Evolutionary conservation across 176 grass and related monocot species (phyloP), one percentile per base, ranked within the genome.

Genomic region (Oryza nivara): DNA sequence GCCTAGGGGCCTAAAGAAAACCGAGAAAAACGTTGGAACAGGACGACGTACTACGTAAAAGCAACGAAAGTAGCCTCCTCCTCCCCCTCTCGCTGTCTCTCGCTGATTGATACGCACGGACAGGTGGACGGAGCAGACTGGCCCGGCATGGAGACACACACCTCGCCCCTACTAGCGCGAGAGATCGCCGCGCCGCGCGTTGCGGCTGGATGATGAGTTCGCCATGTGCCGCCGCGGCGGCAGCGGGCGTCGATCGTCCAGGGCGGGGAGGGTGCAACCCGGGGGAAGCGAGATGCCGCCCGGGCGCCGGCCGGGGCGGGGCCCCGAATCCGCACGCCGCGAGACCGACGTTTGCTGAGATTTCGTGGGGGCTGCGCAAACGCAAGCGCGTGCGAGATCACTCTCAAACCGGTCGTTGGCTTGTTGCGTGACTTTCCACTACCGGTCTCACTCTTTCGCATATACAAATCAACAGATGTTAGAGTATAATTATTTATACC

Each of bases 231-330:
- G 46, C 10, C 5, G 9, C 6, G 1, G 3, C 40, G 6, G 7
- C 36, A 1, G 47, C 30, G 26, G 49, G 28, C 1, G 28, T 30
- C 28, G 28, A 30, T 43, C 44, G 65, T 26, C 64, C 32, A 20
- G 74, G 83, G 11, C 35, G 76, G 78, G 85, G 78, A 87, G 85
- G 85, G 54, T 34, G 52, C 80, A 64, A 65, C 72, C 79, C 80
- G 32, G 80, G 48, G 79, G 66, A 78, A 76, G 36, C 13, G 4
- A n/a, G 26, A 76, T 82, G 11, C 74, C 65, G 82, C 82, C 81
- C 60, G 70, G 43, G 43, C 9, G 35, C 35, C 35, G 35, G 81
- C 19, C 64, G 1, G 17, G 35, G 68, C 68, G 34, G 34, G 34
- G 16, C 5, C 40, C 66, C 67, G 4, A 36, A 8, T 22, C 73